A percentile compares a stretch with the other conserved stretches of the same genome.
Conservation (phyloP, 2,329 filamentous ascomycete genomes). For the Xylaria multiplex region DNA sequence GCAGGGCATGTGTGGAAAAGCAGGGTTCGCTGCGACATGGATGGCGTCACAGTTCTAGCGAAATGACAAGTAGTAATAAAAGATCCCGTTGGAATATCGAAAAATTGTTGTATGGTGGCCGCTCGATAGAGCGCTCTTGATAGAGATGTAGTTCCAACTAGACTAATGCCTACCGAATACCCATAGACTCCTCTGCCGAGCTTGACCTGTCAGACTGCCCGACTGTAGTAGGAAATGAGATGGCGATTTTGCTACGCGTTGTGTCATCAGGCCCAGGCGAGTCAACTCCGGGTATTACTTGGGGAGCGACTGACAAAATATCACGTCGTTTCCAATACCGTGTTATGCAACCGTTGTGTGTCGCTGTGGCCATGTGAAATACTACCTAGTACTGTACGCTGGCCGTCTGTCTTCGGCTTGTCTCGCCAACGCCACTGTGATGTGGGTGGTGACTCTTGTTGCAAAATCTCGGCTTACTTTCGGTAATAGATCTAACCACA, state of each 20-base stretch:
- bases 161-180: background rate
- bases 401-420: slow-evolving; percentile 23
- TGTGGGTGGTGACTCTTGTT: slow-evolving; percentile 11
- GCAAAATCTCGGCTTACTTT: slow-evolving; percentile 46
- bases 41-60: slow-evolving; percentile 25
- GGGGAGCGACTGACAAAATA: slow-evolving; percentile 16
- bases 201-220: slow-evolving; percentile 27
- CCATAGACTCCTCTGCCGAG: background rate
- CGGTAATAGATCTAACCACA: slow-evolving; percentile 53
- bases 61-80: slow-evolving; percentile 18
- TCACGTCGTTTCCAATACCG: slow-evolving; percentile 22
- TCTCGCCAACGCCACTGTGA: slow-evolving; percentile 17
- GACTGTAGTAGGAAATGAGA: slow-evolving; percentile 33
- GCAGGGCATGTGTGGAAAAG: slow-evolving; percentile 15
- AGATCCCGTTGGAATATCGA: background rate
- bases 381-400: slow-evolving; percentile 33
- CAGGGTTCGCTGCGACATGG: slow-evolving; percentile 12
- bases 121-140: slow-evolving; percentile 4
- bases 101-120: background rate
- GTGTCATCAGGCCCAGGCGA: slow-evolving; percentile 41
- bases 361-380: slow-evolving; percentile 36
- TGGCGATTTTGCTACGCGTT: slow-evolving; percentile 36
- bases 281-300: slow-evolving; percentile 31
- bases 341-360: slow-evolving; percentile 29
- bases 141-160: background rate